Percentiles rank a stretch among this genome's conserved stretches.
These are phyloP conservation scores for Fusarium pseudoanthophilum DNA, from an alignment of 2,329 filamentous ascomycete genomes.

Conservation along the genomic window DNA sequence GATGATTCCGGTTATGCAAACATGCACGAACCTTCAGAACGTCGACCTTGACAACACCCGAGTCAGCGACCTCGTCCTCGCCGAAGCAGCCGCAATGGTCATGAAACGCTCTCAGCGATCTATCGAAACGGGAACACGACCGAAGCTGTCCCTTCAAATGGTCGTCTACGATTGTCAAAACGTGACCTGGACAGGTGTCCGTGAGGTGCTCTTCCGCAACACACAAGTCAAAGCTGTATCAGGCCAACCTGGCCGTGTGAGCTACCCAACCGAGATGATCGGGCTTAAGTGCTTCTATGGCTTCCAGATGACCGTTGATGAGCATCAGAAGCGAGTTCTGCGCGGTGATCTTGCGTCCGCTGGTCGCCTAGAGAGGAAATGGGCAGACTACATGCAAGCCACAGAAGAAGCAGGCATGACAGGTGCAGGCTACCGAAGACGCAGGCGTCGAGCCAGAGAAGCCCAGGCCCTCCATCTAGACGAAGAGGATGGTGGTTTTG, in stretches of 20 bases:
- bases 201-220: conserved; percentile 87
- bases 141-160: conserved; percentile 74
- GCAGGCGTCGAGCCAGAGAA: conserved; percentile 82
- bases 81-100: conserved; percentile 86
- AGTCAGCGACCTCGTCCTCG: conserved; percentile 85
- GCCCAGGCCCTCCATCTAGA: conserved; percentile 82
- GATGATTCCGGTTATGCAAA: conserved; percentile 83
- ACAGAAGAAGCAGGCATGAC: conserved; percentile 82
- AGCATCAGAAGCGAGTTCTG: conserved; percentile 88
- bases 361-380: conserved; percentile 84
- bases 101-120: conserved; percentile 67
- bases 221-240: conserved; percentile 72
- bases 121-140: conserved; percentile 53
- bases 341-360: conserved; percentile 80
- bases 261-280: conserved; percentile 82
- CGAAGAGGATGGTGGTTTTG: conserved; percentile 76
- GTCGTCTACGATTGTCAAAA: conserved; percentile 92
- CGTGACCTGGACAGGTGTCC: conserved; percentile 91
- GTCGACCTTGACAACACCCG: conserved; percentile 94
- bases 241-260: conserved; percentile 53
- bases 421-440: conserved; percentile 73
- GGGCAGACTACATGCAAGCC: conserved; percentile 94
- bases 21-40: conserved; percentile 74
- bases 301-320: conserved; percentile 94
- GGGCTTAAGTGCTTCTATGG: conserved; percentile 93